Evolutionary conservation across 1,284 basidiomycete species (phyloP).

Genomic region (Wolfiporia cocos): DNA sequence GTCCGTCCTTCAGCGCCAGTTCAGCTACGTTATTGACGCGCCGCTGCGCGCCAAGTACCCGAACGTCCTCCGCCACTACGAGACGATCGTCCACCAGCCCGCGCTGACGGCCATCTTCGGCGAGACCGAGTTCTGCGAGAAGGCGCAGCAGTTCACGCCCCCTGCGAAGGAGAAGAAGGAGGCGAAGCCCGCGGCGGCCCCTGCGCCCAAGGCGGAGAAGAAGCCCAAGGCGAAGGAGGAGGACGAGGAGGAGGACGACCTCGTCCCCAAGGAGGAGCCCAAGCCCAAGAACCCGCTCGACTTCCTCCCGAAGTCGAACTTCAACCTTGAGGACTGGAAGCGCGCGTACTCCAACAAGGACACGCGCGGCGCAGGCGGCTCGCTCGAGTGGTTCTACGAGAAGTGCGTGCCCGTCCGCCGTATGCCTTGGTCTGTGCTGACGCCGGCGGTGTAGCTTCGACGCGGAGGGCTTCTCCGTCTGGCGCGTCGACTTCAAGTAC

Average conservation of each 20-base stretch:
- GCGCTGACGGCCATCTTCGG: constrained; percentile 65
- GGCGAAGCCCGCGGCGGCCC: constrained; percentile 39
- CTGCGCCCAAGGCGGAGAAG: constrained; percentile 45
- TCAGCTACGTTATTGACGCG: constrained; percentile 55
- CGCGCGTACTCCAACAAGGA: constrained; percentile 97
- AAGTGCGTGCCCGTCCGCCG: constrained; percentile 47
- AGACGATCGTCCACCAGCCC: constrained; percentile 84
- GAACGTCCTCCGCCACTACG: constrained; percentile 78
- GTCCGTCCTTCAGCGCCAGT: constrained; percentile 44
- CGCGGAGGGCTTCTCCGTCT: constrained; percentile 86
- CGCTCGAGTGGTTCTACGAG: constrained; percentile 87
- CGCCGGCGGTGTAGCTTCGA: constrained; percentile 66
- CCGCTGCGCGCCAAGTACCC: constrained; percentile 61
- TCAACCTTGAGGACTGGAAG: constrained; percentile 99
- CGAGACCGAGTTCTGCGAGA: constrained; percentile 59
- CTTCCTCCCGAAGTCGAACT: constrained; percentile 82
- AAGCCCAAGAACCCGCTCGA: constrained; percentile 95
- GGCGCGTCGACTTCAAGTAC: constrained; percentile 97
- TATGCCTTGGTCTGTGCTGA: constrained; percentile 1
- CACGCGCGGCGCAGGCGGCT: constrained; percentile 71
- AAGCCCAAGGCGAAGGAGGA: constrained; percentile 61
- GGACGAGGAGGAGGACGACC: constrained; percentile 66
- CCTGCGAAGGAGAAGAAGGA: constrained; percentile 65
- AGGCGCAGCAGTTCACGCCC: constrained; percentile 66
- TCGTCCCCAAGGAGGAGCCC: constrained; percentile 55